Base-by-base conservation (phyloP, 1,139 yeast species). In the Zhuliangozyma parablackwelliae region DNA sequence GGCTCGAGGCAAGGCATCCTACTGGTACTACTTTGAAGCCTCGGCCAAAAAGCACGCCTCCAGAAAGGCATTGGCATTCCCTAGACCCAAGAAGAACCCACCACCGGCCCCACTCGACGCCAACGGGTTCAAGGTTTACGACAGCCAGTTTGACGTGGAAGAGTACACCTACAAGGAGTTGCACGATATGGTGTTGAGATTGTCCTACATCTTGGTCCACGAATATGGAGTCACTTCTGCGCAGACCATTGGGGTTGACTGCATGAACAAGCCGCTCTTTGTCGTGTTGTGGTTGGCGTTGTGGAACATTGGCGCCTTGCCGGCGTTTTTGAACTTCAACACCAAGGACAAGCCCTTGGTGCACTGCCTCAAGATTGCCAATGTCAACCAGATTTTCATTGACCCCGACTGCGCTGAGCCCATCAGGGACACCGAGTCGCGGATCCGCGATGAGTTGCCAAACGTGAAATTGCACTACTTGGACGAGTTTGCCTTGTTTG, bases 251-350 rank as follows among this genome's bases (percentile, higher is more conserved):
- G 95, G 86, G 0, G 54, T 90, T 36, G 82, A 82, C 50, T 84
- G 80, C 54, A 83, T 86, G 59, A 90, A 90, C 61, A 86, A 83
- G 54, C 95, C 96, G 1, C 67, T 88, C 47, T 87, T 86, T 51
- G 59, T 89, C 21, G 72, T 89, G 38, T 57, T 85, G 31, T 87
- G 96, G 95, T 69, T 86, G 44, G 83, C 96, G 0, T 62, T 86
- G 37, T 89, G 97, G 97, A 85, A 88, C 51, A 69, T 90, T 36
- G 97, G 97, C 24, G 96, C 96, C 1, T 61, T 75, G 11, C 97
- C 97, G 0, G 89, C 96, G 1, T 84, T 90, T 50, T 64, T 90
- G 53, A 90, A 90, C 61, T 87, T 81, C 63, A 90, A 89, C 57
- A 72, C 86, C 37, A 70, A 75, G 38, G 92, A 85, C 32, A 71